Conservation (phyloP, 2,329 filamentous ascomycete genomes). For the Seiridium unicorne region DNA sequence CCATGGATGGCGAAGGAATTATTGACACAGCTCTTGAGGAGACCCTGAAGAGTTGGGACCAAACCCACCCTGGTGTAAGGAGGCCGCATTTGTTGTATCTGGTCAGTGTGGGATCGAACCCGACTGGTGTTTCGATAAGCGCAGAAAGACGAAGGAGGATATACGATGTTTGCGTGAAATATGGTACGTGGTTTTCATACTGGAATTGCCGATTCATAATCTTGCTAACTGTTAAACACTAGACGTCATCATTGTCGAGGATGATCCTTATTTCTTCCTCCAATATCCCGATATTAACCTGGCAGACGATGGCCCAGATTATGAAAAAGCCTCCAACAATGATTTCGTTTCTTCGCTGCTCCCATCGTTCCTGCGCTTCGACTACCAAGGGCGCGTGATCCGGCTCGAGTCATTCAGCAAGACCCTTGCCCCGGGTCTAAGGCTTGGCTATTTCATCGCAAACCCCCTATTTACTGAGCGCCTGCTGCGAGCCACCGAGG, state of each 20-base stretch:
- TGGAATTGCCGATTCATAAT: too few species aligned
- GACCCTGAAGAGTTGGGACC: slow-evolving; percentile 21
- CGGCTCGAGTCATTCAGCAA: slow-evolving; percentile 72
- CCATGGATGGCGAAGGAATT: slow-evolving; percentile 25
- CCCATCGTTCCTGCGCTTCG: slow-evolving; percentile 61
- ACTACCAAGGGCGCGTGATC: slow-evolving; percentile 65
- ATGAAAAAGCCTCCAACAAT: background rate
- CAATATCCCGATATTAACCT: slow-evolving; percentile 47
- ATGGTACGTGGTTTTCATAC: slow-evolving; percentile 19
- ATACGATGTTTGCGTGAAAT: slow-evolving; percentile 28
- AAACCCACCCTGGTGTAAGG: slow-evolving; percentile 3
- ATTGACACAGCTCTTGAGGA: slow-evolving; percentile 16
- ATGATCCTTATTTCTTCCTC: slow-evolving; percentile 72
- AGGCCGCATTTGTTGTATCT: slow-evolving; percentile 17
- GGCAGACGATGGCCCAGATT: background rate
- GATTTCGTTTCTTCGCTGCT: slow-evolving; percentile 39
- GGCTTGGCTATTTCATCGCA: slow-evolving; percentile 62
- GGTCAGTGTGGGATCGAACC: slow-evolving; percentile 62
- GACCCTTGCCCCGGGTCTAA: slow-evolving; percentile 64
- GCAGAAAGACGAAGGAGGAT: slow-evolving; percentile 47
- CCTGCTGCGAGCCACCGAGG: slow-evolving; percentile 29
- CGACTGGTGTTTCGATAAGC: slow-evolving; percentile 63
- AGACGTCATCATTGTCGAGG: slow-evolving; percentile 60
- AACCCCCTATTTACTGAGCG: slow-evolving; percentile 26
- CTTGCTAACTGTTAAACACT: slow-evolving; percentile 7